These are phyloP conservation scores for Penicillium taxi DNA, from an alignment of 495 filamentous ascomycete species.

Conservation along the genomic window DNA sequence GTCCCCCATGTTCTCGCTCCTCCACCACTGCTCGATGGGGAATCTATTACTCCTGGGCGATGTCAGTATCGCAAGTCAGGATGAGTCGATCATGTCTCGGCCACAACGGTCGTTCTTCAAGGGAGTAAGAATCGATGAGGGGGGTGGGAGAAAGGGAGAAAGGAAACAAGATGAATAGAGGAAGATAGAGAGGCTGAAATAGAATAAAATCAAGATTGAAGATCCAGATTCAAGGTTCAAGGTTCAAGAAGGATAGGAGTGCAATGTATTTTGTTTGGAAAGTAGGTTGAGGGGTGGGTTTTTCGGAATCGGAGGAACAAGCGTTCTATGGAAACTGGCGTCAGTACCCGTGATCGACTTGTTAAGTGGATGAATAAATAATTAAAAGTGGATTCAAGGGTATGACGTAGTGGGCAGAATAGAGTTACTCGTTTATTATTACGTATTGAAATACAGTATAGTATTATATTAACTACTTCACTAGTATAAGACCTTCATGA, in stretches of 20 bases:
- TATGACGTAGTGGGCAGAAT: conserved; percentile 38
- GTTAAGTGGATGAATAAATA: conserved; percentile 14
- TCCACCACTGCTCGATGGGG: conserved; percentile 26
- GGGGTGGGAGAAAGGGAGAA: conserved; percentile 1
- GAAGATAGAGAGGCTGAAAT: conserved; percentile 2
- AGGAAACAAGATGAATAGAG: neutral
- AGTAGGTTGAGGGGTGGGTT: conserved; percentile 4
- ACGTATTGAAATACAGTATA: too few relatives aligned
- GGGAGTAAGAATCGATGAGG: neutral
- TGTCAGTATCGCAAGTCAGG: conserved; percentile 26
- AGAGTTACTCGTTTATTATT: too few relatives aligned
- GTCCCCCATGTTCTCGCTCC: conserved; percentile 33
- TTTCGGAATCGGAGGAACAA: conserved; percentile 11
- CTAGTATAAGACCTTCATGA: too few relatives aligned
- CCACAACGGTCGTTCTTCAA: conserved; percentile 23
- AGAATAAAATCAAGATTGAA: conserved; percentile 2
- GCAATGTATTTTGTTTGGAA: conserved; percentile 12
- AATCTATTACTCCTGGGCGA: conserved; percentile 30
- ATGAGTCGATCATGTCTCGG: conserved; percentile 32
- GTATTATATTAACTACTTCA: too few relatives aligned
- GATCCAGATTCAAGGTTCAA: conserved; percentile 2
- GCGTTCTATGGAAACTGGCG: conserved; percentile 16
- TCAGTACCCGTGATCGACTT: conserved; percentile 30
- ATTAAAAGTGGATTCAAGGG: conserved; percentile 23
- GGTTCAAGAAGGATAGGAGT: conserved; percentile 1